Conservation (phyloP, 2,329 filamentous ascomycete genomes). For the Penicillium sp. region DNA sequence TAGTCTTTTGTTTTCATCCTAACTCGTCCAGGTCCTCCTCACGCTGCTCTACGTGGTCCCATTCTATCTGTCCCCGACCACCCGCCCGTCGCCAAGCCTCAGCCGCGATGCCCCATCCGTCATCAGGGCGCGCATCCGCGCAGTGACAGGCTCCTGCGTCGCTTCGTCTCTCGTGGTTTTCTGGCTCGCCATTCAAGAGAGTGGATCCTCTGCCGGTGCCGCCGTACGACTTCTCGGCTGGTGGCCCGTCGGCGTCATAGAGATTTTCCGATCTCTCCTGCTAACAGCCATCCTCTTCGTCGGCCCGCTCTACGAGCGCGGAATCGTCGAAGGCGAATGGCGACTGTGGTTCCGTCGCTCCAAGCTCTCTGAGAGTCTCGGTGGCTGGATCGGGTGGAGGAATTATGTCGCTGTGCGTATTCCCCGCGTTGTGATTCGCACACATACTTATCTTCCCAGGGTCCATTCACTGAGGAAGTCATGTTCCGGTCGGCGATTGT, state of each 20-base stretch:
- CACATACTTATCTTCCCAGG: slow-evolving; percentile 49
- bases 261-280: slow-evolving; percentile 65
- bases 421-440: slow-evolving; percentile 3
- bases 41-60: slow-evolving; percentile 88
- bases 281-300: slow-evolving; percentile 79
- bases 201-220: slow-evolving; percentile 53
- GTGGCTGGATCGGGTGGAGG: slow-evolving; percentile 79
- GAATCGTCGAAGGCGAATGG: slow-evolving; percentile 73
- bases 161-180: slow-evolving; percentile 68
- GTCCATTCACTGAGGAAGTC: slow-evolving; percentile 87
- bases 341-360: slow-evolving; percentile 61
- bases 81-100: slow-evolving; percentile 75
- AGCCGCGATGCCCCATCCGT: slow-evolving; percentile 86
- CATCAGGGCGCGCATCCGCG: slow-evolving; percentile 81
- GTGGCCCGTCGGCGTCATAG: slow-evolving; percentile 71
- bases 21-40: slow-evolving; percentile 64
- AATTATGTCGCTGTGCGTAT: slow-evolving; percentile 78
- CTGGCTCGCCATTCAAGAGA: slow-evolving; percentile 62
- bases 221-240: slow-evolving; percentile 73
- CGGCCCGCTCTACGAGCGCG: slow-evolving; percentile 79
- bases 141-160: slow-evolving; percentile 74
- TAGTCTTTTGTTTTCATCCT: not conserved
- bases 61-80: slow-evolving; percentile 80
- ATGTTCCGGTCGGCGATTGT: slow-evolving; percentile 88
- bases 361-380: slow-evolving; percentile 61